Evolutionary conservation across 106 monocot genomes (phyloP), one percentile per base, ranked within the genome.

Genomic region (Phalaenopsis equestris): DNA sequence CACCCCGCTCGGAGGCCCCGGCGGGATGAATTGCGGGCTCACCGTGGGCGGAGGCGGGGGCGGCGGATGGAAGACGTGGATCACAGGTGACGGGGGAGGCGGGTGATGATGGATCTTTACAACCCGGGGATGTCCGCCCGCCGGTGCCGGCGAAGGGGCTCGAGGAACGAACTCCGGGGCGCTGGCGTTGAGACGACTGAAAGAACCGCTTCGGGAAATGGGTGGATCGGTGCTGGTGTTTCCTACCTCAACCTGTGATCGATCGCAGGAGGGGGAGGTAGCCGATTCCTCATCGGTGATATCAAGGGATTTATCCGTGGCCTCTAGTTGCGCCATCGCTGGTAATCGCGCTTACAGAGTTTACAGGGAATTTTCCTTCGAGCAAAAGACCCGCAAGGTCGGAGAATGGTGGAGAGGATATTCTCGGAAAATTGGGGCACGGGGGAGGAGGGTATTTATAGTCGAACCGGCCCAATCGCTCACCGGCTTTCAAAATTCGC

Each of bases 131-230:
- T 77, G 70, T 7, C 52, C 78, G 42, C n/a, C 77, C 52, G 18
- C 38, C 2, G 16, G 15, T 45, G 67, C 18, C 64, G 81, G 81
- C 5, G 78, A 56, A 1, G 57, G 55, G 11, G 57, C 48, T 37
- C 78, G 55, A 21, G 84, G 84, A 37, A 84, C 84, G 46, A 84
- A 84, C 37, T 84, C 84, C 14, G 79, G 84, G 17, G 84, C 84
- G 46, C 84, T 43, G n/a, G 84, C 84, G 79, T 84, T 84, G 79
- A 84, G 84, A 45, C 84, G 73, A 38, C 84, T 79, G 64, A 46
- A 58, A 15, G 84, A 84, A 75, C 42, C 46, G 46, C 45, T 79
- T 30, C 79, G 79, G 21, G 74, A 74, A 23, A 82, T 61, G 14
- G 76, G 67, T 18, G 11, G 82, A 65, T 77, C 82, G 15, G 24